Conservation (phyloP, 495 filamentous ascomycete species). For the Mycothermus thermophilus region DNA sequence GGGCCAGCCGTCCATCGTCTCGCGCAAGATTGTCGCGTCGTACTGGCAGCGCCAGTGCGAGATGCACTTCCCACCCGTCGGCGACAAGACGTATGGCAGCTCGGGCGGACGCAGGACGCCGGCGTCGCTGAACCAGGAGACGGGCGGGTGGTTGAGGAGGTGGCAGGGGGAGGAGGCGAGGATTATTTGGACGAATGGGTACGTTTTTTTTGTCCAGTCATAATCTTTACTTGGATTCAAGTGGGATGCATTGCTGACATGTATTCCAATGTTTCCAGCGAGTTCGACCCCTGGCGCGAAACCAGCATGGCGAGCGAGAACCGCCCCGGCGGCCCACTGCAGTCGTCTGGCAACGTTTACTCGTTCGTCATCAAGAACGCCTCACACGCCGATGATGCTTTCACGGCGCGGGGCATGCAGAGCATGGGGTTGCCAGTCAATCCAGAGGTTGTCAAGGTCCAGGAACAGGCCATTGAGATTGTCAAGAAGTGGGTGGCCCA, state of each 20-base stretch:
- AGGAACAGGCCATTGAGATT: constrained; percentile 12
- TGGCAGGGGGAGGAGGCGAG: constrained; percentile 41
- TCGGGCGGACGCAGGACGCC: constrained; percentile 38
- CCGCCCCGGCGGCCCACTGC: constrained; percentile 41
- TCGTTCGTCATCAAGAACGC: constrained; percentile 43
- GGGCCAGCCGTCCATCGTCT: constrained; percentile 32
- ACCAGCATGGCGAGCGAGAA: constrained; percentile 38
- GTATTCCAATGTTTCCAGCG: constrained; percentile 16
- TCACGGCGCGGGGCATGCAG: constrained; percentile 24
- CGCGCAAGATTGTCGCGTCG: constrained; percentile 37
- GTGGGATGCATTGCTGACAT: background rate
- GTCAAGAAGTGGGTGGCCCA: constrained; percentile 38
- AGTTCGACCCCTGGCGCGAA: constrained; percentile 48
- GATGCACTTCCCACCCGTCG: constrained; percentile 42
- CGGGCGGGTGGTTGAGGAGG: constrained; percentile 43
- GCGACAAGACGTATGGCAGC: constrained; percentile 38
- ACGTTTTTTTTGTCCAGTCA: constrained; percentile 2
- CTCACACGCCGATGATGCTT: constrained; percentile 38
- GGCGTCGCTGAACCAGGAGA: constrained; percentile 41
- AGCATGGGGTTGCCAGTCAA: constrained; percentile 20
- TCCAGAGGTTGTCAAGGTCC: constrained; percentile 30
- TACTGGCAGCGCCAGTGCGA: constrained; percentile 51
- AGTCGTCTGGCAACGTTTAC: constrained; percentile 28
- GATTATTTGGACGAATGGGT: constrained; percentile 48
- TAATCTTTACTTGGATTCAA: too few species aligned